Base-by-base conservation (phyloP, 2,329 filamentous ascomycete species). In the Cryphonectria nitschkei region DNA sequence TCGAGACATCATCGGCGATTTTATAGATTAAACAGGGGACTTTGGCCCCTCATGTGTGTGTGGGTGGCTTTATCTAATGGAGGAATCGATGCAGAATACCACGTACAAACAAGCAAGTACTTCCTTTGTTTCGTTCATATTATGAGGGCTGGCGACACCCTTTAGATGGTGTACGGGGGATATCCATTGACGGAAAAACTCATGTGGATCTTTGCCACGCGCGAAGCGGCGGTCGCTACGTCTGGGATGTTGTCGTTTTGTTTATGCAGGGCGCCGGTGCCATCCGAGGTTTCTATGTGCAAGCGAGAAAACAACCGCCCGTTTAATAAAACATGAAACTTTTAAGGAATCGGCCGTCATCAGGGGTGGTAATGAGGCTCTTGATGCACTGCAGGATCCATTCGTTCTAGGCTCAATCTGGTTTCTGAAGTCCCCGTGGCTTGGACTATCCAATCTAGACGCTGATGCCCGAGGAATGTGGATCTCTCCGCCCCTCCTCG, bases 291-390 rank as follows among this genome's bases (percentile, higher is more conserved):
- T 54, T 46, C 13, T 37, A 32, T 37, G 58, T 26, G 50, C 16
- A 56, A 37, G 46, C 52, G 26, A 62, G 37, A 46, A 68, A 65
- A 60, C 63, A 70, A 46, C 65, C 65, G 68, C 68, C 46, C 64
- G 56, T 64, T 34, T 32, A 63, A 54, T 63, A 56, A 65, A 70
- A 70, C 43, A 67, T 67, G 68, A 70, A 67, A 70, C 68, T 37
- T 41, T 56, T 56, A 29, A 62, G 62, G 64, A 19, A 52, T 29
- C 37, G 52, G 50, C 64, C 22, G 60, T 64, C 34, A 43, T 65
- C 56, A 66, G 68, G 68, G 43, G 16, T 34, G 32, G n/a, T 50
- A 19, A 11, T 54, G 43, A 61, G 68, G 68, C 63, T 70, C 68
- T 46, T 50, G 16, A 22, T 22, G 46, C 60, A 26, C 50, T 46